Conservation (phyloP, 768 basidiomycete species). For the Clavaria fumosa region DNA sequence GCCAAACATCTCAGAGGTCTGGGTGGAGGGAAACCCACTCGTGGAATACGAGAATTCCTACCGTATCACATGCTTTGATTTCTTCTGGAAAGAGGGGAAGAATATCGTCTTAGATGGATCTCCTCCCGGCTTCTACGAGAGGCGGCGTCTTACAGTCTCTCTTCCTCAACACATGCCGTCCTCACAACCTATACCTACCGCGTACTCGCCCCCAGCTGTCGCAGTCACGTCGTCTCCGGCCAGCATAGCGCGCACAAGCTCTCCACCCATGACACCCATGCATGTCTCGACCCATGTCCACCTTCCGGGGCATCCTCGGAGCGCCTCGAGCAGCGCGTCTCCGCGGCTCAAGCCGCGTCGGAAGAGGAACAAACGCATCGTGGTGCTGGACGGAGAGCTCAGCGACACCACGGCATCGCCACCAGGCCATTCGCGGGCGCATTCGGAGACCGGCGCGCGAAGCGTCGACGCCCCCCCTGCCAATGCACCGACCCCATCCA, state of each 20-base stretch:
- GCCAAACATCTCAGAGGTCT: conserved; percentile 67
- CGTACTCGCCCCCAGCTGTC: conserved; percentile 45
- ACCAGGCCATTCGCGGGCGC: conserved; percentile 18
- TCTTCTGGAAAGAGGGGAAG: conserved; percentile 78
- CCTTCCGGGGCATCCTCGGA: too few relatives aligned
- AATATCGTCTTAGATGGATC: conserved; percentile 62
- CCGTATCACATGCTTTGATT: conserved; percentile 64
- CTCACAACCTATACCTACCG: conserved; percentile 29
- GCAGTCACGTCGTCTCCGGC: conserved; percentile 20
- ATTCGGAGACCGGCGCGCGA: conserved; percentile 19
- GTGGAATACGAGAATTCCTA: conserved; percentile 57
- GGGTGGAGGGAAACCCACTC: conserved; percentile 77
- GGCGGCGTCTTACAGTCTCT: conserved; percentile 34
- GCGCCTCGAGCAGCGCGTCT: too few relatives aligned
- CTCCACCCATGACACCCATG: too few relatives aligned
- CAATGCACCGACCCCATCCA: too few relatives aligned
- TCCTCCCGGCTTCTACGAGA: conserved; percentile 56
- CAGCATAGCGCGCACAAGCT: conserved; percentile 12
- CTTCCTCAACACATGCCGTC: conserved; percentile 39
- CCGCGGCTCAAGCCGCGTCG: conserved; percentile 29
- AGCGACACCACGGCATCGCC: conserved; percentile 20
- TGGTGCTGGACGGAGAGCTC: conserved; percentile 47
- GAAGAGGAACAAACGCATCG: conserved; percentile 62
- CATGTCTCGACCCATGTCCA: too few relatives aligned
- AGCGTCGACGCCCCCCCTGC: conserved; percentile 5